These are phyloP conservation scores for Pinus albicaulis DNA, from an alignment of 75 land plant species.

Conservation along the genomic window DNA sequence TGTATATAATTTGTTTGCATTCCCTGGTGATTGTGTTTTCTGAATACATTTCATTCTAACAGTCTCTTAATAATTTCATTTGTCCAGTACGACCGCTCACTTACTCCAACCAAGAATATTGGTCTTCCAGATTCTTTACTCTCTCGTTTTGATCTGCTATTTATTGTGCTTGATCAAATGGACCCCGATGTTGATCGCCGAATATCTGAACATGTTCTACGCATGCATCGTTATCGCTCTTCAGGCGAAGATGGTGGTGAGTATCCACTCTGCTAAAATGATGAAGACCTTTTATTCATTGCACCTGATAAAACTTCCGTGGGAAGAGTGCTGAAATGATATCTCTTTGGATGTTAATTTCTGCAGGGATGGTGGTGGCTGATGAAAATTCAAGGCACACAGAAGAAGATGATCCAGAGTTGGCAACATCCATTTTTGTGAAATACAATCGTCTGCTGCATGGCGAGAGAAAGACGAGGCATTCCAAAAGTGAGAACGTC, in stretches of 20 bases:
- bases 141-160: constrained; percentile 97
- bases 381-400: constrained; percentile 51
- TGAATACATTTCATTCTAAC: neutral
- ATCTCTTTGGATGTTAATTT: neutral
- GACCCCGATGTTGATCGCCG: constrained; percentile 91
- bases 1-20: neutral
- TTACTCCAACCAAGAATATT: constrained; percentile 98
- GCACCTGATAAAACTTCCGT: neutral
- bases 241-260: constrained; percentile 73
- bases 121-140: constrained; percentile 98
- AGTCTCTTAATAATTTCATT: neutral
- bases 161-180: constrained; percentile 99
- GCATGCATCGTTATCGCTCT: constrained; percentile 92
- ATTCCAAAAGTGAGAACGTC: constrained; percentile 67
- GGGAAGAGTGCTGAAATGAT: neutral
- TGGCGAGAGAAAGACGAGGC: constrained; percentile 70
- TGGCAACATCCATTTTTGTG: constrained; percentile 75
- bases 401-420: constrained; percentile 79
- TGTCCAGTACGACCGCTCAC: constrained; percentile 94
- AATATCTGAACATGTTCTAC: constrained; percentile 83
- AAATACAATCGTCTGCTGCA: constrained; percentile 92
- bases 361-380: constrained; percentile 37
- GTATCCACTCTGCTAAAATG: neutral
- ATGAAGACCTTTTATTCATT: neutral
- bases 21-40: neutral